Evolutionary conservation across 257 asterid genomes (phyloP), one percentile per base, ranked within the genome.

Genomic region (Solanum rostratum): DNA sequence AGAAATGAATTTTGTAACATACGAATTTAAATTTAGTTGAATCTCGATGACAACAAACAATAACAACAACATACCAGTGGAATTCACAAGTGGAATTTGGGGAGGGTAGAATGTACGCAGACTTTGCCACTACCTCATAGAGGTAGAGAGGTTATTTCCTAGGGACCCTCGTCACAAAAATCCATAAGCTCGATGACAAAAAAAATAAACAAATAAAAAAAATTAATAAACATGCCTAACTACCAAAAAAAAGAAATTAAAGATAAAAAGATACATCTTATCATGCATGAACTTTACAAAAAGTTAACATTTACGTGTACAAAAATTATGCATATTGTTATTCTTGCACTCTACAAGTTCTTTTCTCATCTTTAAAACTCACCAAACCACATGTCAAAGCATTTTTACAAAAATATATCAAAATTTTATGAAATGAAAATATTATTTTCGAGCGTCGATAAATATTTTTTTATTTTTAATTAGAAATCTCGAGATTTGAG

Each of bases 1-100:
- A 60, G 0, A 60, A 60, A 60, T 0, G 0, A 22, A 1, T 2
- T 12, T 0, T 11, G 11, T 12, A 22, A 11, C 5, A 1, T 24
- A 1, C 0, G 6, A 24, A 60, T 24, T 12, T 0, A 2, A 60
- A 60, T 24, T 22, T 1, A 63, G 14, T 63, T 3, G 3, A 6
- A 29, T 14, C 1, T 12, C 2, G 29, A 29, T 29, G 7, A n/a
- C n/a, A n/a, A n/a, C n/a, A n/a, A n/a, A n/a, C n/a, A n/a, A n/a
- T n/a, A n/a, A n/a, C n/a, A n/a, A n/a, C n/a, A n/a, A n/a, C n/a
- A n/a, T n/a, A n/a, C n/a, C n/a, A n/a, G n/a, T n/a, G n/a, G n/a
- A n/a, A n/a, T n/a, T n/a, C 4, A 1, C 0, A 5, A 2, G 5
- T 27, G 9, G 0, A 27, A 13, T 6, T 2, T 6, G 0, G 20